phyloP scores from a whole-genome alignment of 2,329 filamentous ascomycete species.

The Aspergillus sp. region DNA sequence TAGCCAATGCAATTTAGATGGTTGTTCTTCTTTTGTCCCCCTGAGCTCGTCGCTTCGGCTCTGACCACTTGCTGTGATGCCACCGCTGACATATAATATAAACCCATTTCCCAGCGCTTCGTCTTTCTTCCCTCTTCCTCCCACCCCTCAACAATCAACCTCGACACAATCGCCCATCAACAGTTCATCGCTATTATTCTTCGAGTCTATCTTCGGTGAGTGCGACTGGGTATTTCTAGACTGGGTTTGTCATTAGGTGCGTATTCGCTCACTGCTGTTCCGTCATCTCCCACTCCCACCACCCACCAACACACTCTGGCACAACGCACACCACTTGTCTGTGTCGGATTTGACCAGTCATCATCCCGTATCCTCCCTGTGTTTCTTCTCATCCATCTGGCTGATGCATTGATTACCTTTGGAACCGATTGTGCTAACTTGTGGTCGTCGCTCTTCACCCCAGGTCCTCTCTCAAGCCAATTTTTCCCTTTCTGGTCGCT shows the following conservation, averaged over 20 bases:
- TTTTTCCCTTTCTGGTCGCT: conserved; percentile 26
- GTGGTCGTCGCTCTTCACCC: conserved; percentile 10
- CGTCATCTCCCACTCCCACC: conserved; percentile 24
- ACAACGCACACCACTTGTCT: conserved; percentile 14
- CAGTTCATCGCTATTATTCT: neutral
- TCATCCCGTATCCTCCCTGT: conserved; percentile 6
- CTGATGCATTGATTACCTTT: conserved; percentile 9
- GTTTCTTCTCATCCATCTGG: conserved; percentile 9
- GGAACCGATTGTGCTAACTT: conserved; percentile 20
- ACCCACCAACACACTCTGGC: neutral
- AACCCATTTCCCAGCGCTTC: conserved; percentile 13
- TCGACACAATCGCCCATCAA: conserved; percentile 1
- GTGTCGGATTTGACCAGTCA: conserved; percentile 18
- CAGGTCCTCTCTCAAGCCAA: conserved; percentile 16
- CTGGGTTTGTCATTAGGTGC: conserved; percentile 25
- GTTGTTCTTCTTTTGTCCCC: neutral
- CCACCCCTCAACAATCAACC: conserved; percentile 16
- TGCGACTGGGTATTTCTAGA: conserved; percentile 25
- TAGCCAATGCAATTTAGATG: neutral
- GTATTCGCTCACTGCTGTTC: conserved; percentile 23
- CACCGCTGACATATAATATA: conserved; percentile 30
- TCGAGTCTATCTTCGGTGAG: conserved; percentile 6
- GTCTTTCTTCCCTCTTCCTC: conserved; percentile 14
- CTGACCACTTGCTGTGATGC: conserved; percentile 20
- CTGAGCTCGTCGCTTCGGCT: neutral